Conservation (phyloP, 768 basidiomycete species). For the Pisolithus marmoratus region DNA sequence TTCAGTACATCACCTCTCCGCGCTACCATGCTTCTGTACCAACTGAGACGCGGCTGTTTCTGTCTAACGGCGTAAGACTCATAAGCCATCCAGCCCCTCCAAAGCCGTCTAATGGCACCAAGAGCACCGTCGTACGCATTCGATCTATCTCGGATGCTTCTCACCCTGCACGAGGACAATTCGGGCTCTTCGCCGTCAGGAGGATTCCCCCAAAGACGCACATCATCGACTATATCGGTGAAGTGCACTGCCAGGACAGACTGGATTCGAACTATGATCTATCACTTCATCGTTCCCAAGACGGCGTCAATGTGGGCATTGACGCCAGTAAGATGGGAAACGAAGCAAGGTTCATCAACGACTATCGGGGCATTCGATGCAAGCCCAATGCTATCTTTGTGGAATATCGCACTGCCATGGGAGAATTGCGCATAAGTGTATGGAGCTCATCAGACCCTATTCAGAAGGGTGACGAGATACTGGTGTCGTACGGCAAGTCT, state of each 20-base stretch:
- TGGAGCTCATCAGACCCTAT: slow-evolving; percentile 59
- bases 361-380: slow-evolving; percentile 72
- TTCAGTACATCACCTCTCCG: slow-evolving; percentile 50
- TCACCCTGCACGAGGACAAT: slow-evolving; percentile 78
- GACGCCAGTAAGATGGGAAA: slow-evolving; percentile 78
- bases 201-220: slow-evolving; percentile 62
- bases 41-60: slow-evolving; percentile 32
- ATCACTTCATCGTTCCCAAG: slow-evolving; percentile 58
- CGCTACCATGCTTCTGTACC: slow-evolving; percentile 57
- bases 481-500: slow-evolving; percentile 84
- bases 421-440: slow-evolving; percentile 73
- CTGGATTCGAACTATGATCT: slow-evolving; percentile 82
- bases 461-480: slow-evolving; percentile 75
- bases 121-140: slow-evolving; percentile 44
- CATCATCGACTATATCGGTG: slow-evolving; percentile 78
- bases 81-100: slow-evolving; percentile 2
- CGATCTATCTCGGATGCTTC: slow-evolving; percentile 44
- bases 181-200: slow-evolving; percentile 72
- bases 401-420: slow-evolving; percentile 45
- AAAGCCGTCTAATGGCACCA: slow-evolving; percentile 7
- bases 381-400: slow-evolving; percentile 70
- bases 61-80: slow-evolving; percentile 24
- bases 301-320: slow-evolving; percentile 62
- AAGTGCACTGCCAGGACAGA: slow-evolving; percentile 76
- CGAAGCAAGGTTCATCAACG: slow-evolving; percentile 86